phyloP scores from a whole-genome alignment of 371 early-diverging fungal genomes.

The Gilbertella persicaria region DNA sequence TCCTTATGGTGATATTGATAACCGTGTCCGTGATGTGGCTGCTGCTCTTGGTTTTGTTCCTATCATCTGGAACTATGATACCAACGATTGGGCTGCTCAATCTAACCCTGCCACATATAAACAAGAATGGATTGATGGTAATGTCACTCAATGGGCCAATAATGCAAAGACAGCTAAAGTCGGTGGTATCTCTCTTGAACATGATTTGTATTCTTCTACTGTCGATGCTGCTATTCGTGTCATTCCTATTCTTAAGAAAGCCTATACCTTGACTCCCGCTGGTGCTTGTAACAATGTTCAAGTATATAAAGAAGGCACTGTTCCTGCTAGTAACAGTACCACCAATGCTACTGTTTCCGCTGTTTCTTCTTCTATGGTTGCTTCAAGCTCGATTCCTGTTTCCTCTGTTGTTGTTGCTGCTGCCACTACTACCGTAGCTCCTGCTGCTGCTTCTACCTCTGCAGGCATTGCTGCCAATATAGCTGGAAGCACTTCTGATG shows the following conservation, averaged over 20 bases:
- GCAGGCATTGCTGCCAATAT: slow-evolving; percentile 8
- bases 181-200: slow-evolving; percentile 48
- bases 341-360: slow-evolving; percentile 8
- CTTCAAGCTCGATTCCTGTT: background rate
- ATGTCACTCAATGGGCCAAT: slow-evolving; percentile 44
- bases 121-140: slow-evolving; percentile 34
- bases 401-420: slow-evolving; percentile 5
- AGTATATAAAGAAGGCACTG: slow-evolving; percentile 28
- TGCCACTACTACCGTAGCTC: slow-evolving; percentile 4
- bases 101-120: slow-evolving; percentile 13
- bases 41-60: slow-evolving; percentile 48
- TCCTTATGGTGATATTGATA: slow-evolving; percentile 56
- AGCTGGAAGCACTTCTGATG: slow-evolving; percentile 4
- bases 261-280: slow-evolving; percentile 26
- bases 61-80: slow-evolving; percentile 51
- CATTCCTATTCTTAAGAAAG: slow-evolving; percentile 34
- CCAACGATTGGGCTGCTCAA: slow-evolving; percentile 43
- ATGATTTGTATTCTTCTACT: slow-evolving; percentile 42
- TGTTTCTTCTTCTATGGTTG: background rate
- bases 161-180: slow-evolving; percentile 22
- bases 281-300: slow-evolving; percentile 30
- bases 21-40: slow-evolving; percentile 53
- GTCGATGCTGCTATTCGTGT: slow-evolving; percentile 42
- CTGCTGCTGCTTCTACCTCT: slow-evolving; percentile 9
- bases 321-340: background rate